Conservation (phyloP, 2,329 filamentous ascomycete species). For the Alternaria arbusti region DNA sequence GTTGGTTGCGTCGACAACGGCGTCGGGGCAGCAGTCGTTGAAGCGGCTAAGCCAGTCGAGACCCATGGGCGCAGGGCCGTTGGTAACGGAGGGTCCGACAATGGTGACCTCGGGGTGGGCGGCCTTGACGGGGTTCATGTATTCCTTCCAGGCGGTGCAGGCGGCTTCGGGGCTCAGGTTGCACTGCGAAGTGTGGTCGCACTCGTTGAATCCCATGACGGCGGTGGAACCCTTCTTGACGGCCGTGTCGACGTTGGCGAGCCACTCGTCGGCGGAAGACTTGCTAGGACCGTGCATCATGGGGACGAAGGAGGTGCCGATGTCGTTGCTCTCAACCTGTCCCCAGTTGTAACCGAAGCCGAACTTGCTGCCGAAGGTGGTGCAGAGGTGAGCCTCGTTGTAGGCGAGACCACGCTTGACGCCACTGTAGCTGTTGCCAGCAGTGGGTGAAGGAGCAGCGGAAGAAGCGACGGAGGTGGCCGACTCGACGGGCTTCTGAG, state of each 20-base stretch:
- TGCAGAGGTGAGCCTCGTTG: conserved; percentile 64
- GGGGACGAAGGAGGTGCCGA: conserved; percentile 66
- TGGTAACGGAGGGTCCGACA: conserved; percentile 44
- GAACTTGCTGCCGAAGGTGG: conserved; percentile 59
- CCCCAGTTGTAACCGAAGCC: conserved; percentile 76
- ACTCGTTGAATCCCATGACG: conserved; percentile 52
- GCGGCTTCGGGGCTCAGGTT: conserved; percentile 42
- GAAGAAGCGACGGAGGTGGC: conserved; percentile 20
- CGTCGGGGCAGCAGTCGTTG: conserved; percentile 42
- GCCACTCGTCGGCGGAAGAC: conserved; percentile 31
- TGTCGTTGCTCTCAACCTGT: conserved; percentile 43
- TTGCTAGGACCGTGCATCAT: conserved; percentile 48
- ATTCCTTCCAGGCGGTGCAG: conserved; percentile 39
- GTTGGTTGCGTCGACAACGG: conserved; percentile 44
- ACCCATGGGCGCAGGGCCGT: conserved; percentile 31
- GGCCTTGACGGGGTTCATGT: conserved; percentile 41
- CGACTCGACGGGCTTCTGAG: conserved; percentile 12
- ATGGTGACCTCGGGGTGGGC: conserved; percentile 41
- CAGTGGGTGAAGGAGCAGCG: conserved; percentile 21
- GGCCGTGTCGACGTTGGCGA: conserved; percentile 50
- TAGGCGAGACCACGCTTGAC: conserved; percentile 73
- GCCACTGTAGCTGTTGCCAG: conserved; percentile 37
- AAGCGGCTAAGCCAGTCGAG: conserved; percentile 44
- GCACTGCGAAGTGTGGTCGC: conserved; percentile 41
- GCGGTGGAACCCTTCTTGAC: conserved; percentile 40